These are phyloP conservation scores for Ustilago cynodontis DNA, from an alignment of 1,284 basidiomycete species.

Conservation along the genomic window DNA sequence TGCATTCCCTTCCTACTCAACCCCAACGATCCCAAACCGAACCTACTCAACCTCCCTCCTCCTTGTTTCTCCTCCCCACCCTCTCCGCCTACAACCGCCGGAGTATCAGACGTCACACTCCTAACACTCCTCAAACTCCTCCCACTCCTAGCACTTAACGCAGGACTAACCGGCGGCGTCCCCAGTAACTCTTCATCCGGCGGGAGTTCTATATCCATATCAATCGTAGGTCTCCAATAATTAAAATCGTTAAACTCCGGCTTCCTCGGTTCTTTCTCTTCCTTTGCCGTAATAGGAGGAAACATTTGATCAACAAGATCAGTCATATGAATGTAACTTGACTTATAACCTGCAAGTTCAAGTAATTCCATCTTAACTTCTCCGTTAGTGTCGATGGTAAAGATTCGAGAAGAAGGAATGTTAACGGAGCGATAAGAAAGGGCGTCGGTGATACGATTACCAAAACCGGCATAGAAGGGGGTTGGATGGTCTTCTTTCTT, in stretches of 20 bases:
- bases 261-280: conserved; percentile 74
- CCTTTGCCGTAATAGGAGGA: conserved; percentile 86
- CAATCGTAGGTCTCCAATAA: conserved; percentile 84
- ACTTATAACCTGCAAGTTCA: conserved; percentile 95
- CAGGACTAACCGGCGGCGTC: conserved; percentile 79
- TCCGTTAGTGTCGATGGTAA: conserved; percentile 94
- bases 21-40: conserved; percentile 57
- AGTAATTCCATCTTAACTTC: conserved; percentile 98
- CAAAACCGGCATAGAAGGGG: conserved; percentile 97
- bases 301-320: conserved; percentile 99
- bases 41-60: conserved; percentile 41
- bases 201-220: conserved; percentile 79
- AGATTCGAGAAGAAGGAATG: conserved; percentile 92
- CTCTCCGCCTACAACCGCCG: conserved; percentile 2
- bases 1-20: conserved; percentile 16
- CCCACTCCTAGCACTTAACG: conserved; percentile 90
- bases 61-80: conserved; percentile 6
- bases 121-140: conserved; percentile 38
- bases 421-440: conserved; percentile 96
- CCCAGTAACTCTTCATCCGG: conserved; percentile 79
- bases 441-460: conserved; percentile 98
- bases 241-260: conserved; percentile 97
- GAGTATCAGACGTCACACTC: conserved; percentile 43
- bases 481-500: conserved; percentile 62
- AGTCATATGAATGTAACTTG: conserved; percentile 97